Base-by-base conservation (phyloP, 116 monocot species). In the Iris pallida region DNA sequence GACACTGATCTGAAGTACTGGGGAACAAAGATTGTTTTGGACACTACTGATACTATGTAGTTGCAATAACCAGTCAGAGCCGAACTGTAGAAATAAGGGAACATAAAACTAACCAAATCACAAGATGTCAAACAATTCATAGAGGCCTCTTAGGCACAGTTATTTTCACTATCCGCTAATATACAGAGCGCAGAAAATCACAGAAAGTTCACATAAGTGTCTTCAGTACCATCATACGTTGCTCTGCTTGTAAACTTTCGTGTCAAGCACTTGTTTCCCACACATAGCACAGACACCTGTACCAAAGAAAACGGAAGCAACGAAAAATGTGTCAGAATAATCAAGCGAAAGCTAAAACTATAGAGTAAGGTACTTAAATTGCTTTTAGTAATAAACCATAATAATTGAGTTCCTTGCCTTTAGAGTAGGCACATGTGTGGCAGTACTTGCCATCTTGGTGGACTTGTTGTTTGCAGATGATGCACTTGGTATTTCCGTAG, bases 251-350 rank as follows among this genome's bases (percentile, higher is more conserved):
- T 99, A 99, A 4, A 85, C 44, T 68, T 99, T 99, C 3, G 98
- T 99, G 53, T 99, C 98, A 16, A 99, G 76, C 18, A 99, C 93
- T 80, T 99, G 98, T 81, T 99, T 99, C 40, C 98, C 98, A 44
- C 98, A 99, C 93, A 99, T 99, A 9, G 98, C 93, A 64, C 98
- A 99, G 0, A 99, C 98, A 13, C 98, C 98, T 99, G 79, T 11
- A 61, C 57, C 45, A 60, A 40, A 16, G 15, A 12, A 64, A 18
- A 8, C 42, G 7, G 45, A 14, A 20, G 11, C 15, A 5, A 44
- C 1, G 12, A 43, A 10, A 47, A 5, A 16, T 5, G 14, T 3
- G 6, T 7, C 40, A 10, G 42, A 45, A 53, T 16, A 8, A 18
- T 16, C 7, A 57, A 56, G 6, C 8, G 3, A 60, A 8, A 16